These are phyloP conservation scores for Ophiorrhiza pumila DNA, from an alignment of 257 asterid species.

Conservation along the genomic window DNA sequence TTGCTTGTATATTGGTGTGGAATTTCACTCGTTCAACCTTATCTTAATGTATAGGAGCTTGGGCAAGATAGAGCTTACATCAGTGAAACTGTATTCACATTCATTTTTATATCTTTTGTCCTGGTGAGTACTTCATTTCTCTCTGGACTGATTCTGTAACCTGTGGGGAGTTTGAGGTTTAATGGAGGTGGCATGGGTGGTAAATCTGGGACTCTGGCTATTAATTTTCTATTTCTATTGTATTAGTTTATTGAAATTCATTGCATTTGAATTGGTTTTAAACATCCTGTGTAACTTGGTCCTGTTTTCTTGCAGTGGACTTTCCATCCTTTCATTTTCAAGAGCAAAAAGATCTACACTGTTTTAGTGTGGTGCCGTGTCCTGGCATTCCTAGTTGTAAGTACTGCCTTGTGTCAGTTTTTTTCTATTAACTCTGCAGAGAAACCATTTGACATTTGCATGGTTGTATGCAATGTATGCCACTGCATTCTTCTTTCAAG, in stretches of 20 bases:
- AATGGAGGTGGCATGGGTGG: background rate
- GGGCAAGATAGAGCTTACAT: slow-evolving; percentile 79
- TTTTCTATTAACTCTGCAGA: background rate
- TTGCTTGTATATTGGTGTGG: slow-evolving; percentile 16
- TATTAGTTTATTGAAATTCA: background rate
- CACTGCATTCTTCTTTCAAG: background rate
- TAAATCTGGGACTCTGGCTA: background rate
- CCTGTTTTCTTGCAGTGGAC: slow-evolving; percentile 79
- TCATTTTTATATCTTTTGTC: slow-evolving; percentile 69
- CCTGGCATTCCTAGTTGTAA: slow-evolving; percentile 86
- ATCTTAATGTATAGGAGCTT: slow-evolving; percentile 71
- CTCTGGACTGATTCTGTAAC: background rate
- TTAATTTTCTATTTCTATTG: background rate
- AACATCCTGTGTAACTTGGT: slow-evolving; percentile 15
- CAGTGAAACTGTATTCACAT: slow-evolving; percentile 84
- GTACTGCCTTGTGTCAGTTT: slow-evolving; percentile 24
- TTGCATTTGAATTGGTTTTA: slow-evolving; percentile 3
- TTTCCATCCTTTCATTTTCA: slow-evolving; percentile 88
- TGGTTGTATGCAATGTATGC: background rate
- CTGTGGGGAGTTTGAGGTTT: background rate
- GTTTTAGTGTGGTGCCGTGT: slow-evolving; percentile 98
- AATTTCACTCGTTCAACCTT: slow-evolving; percentile 26
- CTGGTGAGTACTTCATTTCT: slow-evolving; percentile 51
- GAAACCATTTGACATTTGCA: background rate
- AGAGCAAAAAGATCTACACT: slow-evolving; percentile 91